Percentiles rank a stretch among this genome's conserved stretches.
phyloP scores from a whole-genome alignment of 139 green algal species.

The Auxenochlorella pyrenoidosa region DNA sequence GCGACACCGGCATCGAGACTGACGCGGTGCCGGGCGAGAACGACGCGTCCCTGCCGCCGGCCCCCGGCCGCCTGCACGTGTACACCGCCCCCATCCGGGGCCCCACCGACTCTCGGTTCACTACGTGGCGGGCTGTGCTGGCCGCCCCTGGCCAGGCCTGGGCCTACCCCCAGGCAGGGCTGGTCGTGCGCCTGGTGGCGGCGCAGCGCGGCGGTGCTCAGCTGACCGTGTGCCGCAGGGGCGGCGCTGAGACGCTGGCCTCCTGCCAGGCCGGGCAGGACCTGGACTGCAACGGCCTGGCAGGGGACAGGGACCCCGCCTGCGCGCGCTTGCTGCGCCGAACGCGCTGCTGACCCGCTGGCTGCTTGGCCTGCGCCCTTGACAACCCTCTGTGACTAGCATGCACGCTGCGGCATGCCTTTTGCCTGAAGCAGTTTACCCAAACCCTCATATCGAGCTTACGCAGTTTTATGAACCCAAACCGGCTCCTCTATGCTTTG shows the following conservation, averaged over 20 bases:
- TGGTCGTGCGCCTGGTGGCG: too few species aligned
- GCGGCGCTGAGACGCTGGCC: not conserved
- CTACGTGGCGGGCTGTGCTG: not conserved
- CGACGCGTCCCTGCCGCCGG: not conserved
- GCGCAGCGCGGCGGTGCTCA: not conserved
- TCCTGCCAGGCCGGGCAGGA: not conserved
- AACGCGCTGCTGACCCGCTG: too few species aligned
- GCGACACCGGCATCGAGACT: not conserved
- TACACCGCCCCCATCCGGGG: not conserved
- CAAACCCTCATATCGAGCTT: too few species aligned
- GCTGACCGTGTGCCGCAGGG: not conserved
- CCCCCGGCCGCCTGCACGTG: not conserved
- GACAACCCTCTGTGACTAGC: too few species aligned
- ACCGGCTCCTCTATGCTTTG: too few species aligned
- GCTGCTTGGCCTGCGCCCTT: too few species aligned
- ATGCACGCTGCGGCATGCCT: too few species aligned
- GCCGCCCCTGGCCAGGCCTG: not conserved
- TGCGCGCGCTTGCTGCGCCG: not conserved
- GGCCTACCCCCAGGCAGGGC: not conserved
- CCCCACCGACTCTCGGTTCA: not conserved
- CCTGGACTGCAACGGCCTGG: not conserved
- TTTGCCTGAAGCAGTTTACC: too few species aligned
- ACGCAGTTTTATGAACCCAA: too few species aligned
- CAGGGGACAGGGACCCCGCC: not conserved
- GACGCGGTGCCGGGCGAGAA: too few species aligned